These are phyloP conservation scores for Scedosporium dehoogii DNA, from an alignment of 2,329 filamentous ascomycete species.

Conservation along the genomic window DNA sequence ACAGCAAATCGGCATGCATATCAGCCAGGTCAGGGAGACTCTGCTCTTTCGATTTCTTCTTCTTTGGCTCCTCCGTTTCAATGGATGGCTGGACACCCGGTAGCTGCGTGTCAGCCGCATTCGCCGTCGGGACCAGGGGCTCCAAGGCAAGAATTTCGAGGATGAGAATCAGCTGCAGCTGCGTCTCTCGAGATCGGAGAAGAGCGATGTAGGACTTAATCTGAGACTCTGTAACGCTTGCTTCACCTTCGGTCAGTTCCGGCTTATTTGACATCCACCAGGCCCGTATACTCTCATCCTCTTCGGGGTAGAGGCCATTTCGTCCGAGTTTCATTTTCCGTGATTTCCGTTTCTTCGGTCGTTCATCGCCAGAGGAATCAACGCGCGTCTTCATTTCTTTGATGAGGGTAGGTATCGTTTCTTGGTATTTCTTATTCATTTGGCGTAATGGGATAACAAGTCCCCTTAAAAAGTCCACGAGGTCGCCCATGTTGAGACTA, in stretches of 20 bases:
- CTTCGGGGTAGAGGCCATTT: slow-evolving; percentile 56
- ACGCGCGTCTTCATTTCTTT: slow-evolving; percentile 43
- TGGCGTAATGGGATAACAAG: slow-evolving; percentile 56
- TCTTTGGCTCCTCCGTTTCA: slow-evolving; percentile 7
- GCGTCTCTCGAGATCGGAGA: slow-evolving; percentile 65
- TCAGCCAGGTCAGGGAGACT: slow-evolving; percentile 59
- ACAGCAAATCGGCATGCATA: slow-evolving; percentile 65
- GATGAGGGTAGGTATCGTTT: slow-evolving; percentile 55
- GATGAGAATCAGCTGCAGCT: slow-evolving; percentile 70
- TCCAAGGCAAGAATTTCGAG: slow-evolving; percentile 68
- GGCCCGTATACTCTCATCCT: slow-evolving; percentile 52
- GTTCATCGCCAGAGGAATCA: slow-evolving; percentile 41
- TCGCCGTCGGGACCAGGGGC: slow-evolving; percentile 31
- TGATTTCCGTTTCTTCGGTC: slow-evolving; percentile 34
- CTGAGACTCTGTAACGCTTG: slow-evolving; percentile 36
- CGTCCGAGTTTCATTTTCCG: slow-evolving; percentile 60
- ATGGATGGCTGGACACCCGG: slow-evolving; percentile 13
- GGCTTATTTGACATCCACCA: slow-evolving; percentile 61
- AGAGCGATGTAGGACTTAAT: slow-evolving; percentile 54
- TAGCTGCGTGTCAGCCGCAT: slow-evolving; percentile 26
- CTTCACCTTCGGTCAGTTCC: slow-evolving; percentile 38
- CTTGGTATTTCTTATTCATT: slow-evolving; percentile 73
- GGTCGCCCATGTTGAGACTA: slow-evolving; percentile 49
- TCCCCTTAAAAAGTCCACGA: slow-evolving; percentile 59
- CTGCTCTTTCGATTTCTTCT: slow-evolving; percentile 51